Base-by-base conservation (phyloP, 805 yeast genomes). In the Cyberlindnera bimundalis region DNA sequence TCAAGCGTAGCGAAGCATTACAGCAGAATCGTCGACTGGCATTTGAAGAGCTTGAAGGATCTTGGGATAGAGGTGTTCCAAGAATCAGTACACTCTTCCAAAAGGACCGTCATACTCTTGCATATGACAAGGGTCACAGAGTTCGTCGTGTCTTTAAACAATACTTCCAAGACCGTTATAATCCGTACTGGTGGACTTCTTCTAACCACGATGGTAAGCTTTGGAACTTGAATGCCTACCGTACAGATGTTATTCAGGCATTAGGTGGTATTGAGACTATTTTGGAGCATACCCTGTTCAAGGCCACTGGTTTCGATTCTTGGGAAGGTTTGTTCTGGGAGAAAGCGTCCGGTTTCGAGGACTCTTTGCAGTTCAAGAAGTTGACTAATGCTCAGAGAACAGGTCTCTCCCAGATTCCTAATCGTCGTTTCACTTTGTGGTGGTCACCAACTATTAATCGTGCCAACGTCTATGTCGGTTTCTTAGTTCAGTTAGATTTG, bases 281-380 rank as follows among this genome's bases (percentile, higher is more conserved):
- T 58, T 63, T 93, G 45, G 98, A 91, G 56, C 99, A 93, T 55
- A 89, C 98, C 0, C 64, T 93, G 33, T 93, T 93, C 69, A 88
- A 85, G 59, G 99, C 95, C 11, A 93, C 99, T 2, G 99, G 99
- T 0, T 93, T 93, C 58, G 95, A 85, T 52, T 85, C 95, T 8
- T 93, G 99, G 99, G 99, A 93, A 66, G 98, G 99, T 5, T 68
- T 93, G 19, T 93, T 93, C 63, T 93, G 99, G 99, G 99, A 93
- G 58, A 90, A 90, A 59, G 95, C 95, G 0, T 81, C 96, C 20
- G 99, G 99, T 0, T 93, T 90, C 60, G 99, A 93, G 62, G 99
- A 93, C 55, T 84, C 96, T 0, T 75, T 93, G 76, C 91, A 90
- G 60, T 86, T 89, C 64, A 89, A 90, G 62, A 93, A 91, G 59